Percentiles rank a stretch among this genome's conserved stretches.
phyloP scores from a whole-genome alignment of 2,329 filamentous ascomycete genomes.

The Paecilomyces variotii region DNA sequence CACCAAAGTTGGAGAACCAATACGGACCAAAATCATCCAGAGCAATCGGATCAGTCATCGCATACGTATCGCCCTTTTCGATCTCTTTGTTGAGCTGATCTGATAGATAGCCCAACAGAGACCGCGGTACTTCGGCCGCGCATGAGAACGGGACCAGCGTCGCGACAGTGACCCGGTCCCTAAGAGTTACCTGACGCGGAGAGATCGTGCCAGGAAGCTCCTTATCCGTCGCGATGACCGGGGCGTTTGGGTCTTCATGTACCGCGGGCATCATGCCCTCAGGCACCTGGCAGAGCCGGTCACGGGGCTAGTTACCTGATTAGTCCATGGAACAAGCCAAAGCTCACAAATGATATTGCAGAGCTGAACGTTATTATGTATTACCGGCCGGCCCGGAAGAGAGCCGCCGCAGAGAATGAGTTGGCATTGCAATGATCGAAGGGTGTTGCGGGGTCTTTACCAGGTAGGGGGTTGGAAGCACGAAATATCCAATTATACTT shows the following conservation, averaged over 20 bases:
- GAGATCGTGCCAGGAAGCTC: constrained; percentile 60
- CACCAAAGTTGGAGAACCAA: constrained; percentile 88
- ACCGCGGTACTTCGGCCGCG: constrained; percentile 65
- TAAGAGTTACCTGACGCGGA: constrained; percentile 70
- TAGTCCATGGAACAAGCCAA: not conserved
- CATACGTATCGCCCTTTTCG: constrained; percentile 84
- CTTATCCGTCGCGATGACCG: constrained; percentile 21
- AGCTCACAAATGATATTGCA: not conserved
- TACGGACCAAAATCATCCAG: constrained; percentile 70
- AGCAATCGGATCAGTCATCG: constrained; percentile 70
- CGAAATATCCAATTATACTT: not conserved
- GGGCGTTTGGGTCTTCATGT: constrained; percentile 25
- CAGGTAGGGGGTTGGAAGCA: not conserved
- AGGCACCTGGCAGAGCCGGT: constrained; percentile 15
- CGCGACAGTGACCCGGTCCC: constrained; percentile 75
- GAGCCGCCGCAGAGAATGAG: not conserved
- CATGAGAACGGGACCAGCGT: constrained; percentile 77
- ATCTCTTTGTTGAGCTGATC: constrained; percentile 86
- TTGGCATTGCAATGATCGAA: not conserved
- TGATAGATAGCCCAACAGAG: constrained; percentile 67
- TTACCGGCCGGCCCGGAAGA: not conserved
- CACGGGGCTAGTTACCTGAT: constrained; percentile 24
- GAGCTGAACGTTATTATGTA: not conserved
- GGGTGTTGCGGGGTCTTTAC: not conserved
- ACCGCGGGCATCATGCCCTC: constrained; percentile 27